Conservation (phyloP, 1,139 yeast species). For the Debaryomycetaceae sp. region DNA sequence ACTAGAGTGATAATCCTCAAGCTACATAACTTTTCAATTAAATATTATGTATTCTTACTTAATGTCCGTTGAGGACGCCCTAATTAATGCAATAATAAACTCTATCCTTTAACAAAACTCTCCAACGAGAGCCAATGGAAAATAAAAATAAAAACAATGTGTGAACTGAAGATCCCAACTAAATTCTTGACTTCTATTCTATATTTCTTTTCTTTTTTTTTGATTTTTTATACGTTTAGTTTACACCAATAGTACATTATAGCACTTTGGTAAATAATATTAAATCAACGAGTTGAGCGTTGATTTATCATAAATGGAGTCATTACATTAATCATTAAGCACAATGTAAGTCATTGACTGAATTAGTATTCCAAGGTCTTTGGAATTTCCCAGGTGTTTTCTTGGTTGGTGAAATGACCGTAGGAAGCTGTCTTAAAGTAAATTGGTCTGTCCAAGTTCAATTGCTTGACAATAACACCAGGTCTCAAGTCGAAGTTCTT, state of each 20-base stretch:
- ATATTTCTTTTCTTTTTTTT: constrained; percentile 1
- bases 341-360: constrained; percentile 1
- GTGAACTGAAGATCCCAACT: constrained; percentile 9
- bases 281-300: constrained; percentile 55
- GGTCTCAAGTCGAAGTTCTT: constrained; percentile 98
- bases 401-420: constrained; percentile 99
- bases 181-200: constrained; percentile 5
- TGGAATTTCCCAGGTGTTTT: constrained; percentile 98
- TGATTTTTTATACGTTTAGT: too few relatives aligned
- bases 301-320: constrained; percentile 29
- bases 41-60: constrained; percentile 13
- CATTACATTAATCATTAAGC: constrained; percentile 45
- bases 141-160: constrained; percentile 14
- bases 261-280: too few relatives aligned
- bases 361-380: constrained; percentile 74
- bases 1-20: background rate
- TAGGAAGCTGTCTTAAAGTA: constrained; percentile 98
- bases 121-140: constrained; percentile 15
- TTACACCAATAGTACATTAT: too few relatives aligned
- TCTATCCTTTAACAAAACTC: constrained; percentile 33
- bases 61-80: constrained; percentile 56
- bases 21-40: background rate
- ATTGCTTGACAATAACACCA: constrained; percentile 95
- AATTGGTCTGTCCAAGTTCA: constrained; percentile 97
- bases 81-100: constrained; percentile 47